These are phyloP conservation scores for Solanum hybrid DNA, from an alignment of 305 asterid species.

Conservation along the genomic window DNA sequence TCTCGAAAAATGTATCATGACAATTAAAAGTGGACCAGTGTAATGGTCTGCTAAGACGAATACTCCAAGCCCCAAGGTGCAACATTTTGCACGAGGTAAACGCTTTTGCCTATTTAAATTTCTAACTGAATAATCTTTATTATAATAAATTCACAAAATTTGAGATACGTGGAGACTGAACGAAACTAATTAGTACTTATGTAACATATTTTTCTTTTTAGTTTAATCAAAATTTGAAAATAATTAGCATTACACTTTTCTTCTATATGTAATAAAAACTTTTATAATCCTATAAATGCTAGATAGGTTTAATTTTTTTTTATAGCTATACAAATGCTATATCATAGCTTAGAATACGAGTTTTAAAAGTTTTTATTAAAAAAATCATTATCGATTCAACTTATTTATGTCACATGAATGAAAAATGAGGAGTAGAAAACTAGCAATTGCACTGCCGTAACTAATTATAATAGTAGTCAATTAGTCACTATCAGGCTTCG, in stretches of 20 bases:
- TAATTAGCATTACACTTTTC: not conserved
- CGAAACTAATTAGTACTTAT: not conserved
- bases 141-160: not conserved
- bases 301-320: too few species aligned
- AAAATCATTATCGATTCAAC: not conserved
- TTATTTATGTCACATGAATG: not conserved
- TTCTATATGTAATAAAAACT: too few species aligned
- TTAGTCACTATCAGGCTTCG: not conserved
- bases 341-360: too few species aligned
- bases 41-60: not conserved
- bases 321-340: too few species aligned
- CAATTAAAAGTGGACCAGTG: too few species aligned
- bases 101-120: not conserved
- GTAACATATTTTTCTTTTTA: not conserved
- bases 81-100: not conserved
- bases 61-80: not conserved
- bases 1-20: too few species aligned
- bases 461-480: not conserved
- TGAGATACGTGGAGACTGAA: not conserved
- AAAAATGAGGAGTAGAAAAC: not conserved
- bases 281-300: too few species aligned
- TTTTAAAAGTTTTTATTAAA: too few species aligned
- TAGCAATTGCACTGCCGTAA: not conserved
- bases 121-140: not conserved
- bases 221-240: not conserved